phyloP scores from a whole-genome alignment of 495 filamentous ascomycete genomes.

The Penicillium tannophilum region DNA sequence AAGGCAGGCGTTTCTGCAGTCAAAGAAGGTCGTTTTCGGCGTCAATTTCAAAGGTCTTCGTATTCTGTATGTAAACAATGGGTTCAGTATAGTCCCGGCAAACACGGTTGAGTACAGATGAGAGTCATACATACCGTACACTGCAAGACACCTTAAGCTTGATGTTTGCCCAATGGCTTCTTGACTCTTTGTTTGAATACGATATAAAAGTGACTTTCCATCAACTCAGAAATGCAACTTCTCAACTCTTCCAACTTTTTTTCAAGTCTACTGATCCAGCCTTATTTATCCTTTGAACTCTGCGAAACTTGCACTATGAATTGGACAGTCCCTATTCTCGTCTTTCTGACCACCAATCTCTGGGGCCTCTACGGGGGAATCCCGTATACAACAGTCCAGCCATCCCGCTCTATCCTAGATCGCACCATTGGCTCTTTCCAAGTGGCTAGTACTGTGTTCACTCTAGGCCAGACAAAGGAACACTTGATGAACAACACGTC shows the following conservation, averaged over 20 bases:
- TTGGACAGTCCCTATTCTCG: conserved; percentile 9
- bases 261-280: background rate
- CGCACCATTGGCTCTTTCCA: conserved; percentile 19
- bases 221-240: background rate
- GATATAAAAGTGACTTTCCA: background rate
- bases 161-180: background rate
- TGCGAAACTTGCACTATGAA: conserved; percentile 4
- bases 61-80: too few species aligned
- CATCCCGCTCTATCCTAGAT: conserved; percentile 11
- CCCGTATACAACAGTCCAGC: conserved; percentile 19
- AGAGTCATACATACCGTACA: too few species aligned
- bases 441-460: conserved; percentile 16
- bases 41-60: too few species aligned
- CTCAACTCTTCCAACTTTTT: background rate
- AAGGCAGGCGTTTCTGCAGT: too few species aligned
- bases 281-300: background rate
- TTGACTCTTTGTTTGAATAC: background rate
- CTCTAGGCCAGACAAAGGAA: conserved; percentile 11
- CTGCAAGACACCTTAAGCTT: too few species aligned
- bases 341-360: conserved; percentile 17
- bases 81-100: background rate
- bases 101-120: background rate
- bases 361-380: conserved; percentile 20
- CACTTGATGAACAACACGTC: background rate
- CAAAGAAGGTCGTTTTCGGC: too few species aligned